Evolutionary conservation across 2,329 filamentous ascomycete genomes (phyloP), one percentile per base, ranked within the genome.

Genomic region (Claviceps humidiphila): DNA sequence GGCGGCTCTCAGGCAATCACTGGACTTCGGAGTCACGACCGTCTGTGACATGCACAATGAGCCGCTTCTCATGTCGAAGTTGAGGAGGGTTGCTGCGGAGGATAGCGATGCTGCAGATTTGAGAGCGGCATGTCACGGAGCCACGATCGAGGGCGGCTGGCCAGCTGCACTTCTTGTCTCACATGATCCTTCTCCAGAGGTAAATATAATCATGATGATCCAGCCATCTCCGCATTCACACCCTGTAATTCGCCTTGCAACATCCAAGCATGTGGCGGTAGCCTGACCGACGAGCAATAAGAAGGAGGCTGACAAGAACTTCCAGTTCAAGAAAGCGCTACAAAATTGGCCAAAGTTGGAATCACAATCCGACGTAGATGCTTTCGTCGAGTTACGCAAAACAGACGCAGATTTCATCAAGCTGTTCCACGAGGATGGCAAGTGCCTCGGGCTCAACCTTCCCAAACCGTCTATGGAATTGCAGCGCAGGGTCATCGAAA

Each of bases 101-200:
- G 56, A 56, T 38, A 40, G 56, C 50, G 59, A 74, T 58, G 55
- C 63, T 9, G 72, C 74, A 6, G 71, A 74, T 52, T 68, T 76
- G 58, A 77, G 76, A 57, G 74, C 68, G 1, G 69, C 71, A 2
- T 70, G 72, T 11, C 66, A 70, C 55, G 68, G 71, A 0, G 75
- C 75, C 5, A 77, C 74, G 0, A 71, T 78, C 37, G 67, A 74
- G 5, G 73, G 71, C 40, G 75, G 75, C 2, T 78, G 75, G 75
- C 75, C 75, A n/a, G 47, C 51, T 20, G 51, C 47, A 13, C 42
- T 53, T 5, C 51, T 53, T 37, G 9, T 50, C 5, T 34, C 51
- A 38, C 42, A 50, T 17, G 51, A 53, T 50, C 47, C 51, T 34
- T 49, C 47, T 9, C 47, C 51, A 50, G 51, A 53, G 51, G 51